These are phyloP conservation scores for Tuber calosporum DNA, from an alignment of 495 filamentous ascomycete species.

Conservation along the genomic window DNA sequence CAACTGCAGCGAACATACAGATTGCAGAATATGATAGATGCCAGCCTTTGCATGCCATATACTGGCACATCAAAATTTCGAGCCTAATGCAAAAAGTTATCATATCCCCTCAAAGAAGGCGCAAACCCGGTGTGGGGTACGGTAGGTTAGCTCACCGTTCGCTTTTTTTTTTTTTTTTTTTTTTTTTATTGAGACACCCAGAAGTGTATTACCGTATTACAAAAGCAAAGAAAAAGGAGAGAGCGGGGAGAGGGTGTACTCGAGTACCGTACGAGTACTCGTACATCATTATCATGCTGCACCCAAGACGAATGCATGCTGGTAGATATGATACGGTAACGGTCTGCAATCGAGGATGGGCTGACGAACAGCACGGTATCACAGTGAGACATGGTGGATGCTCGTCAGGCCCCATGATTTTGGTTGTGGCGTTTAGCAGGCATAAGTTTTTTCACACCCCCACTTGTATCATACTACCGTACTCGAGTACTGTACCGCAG, in stretches of 20 bases:
- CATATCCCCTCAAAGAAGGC: not conserved
- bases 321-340: too few relatives aligned
- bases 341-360: too few relatives aligned
- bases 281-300: too few relatives aligned
- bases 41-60: not conserved
- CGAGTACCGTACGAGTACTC: too few relatives aligned
- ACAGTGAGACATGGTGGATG: not conserved
- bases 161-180: too few relatives aligned
- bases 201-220: not conserved
- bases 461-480: too few relatives aligned
- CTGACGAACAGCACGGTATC: not conserved
- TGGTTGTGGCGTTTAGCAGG: not conserved
- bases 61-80: not conserved
- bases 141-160: not conserved
- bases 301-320: too few relatives aligned
- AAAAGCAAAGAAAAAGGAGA: not conserved
- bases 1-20: not conserved
- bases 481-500: too few relatives aligned
- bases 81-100: not conserved
- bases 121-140: not conserved
- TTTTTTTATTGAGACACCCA: not conserved
- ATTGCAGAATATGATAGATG: not conserved
- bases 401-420: not conserved
- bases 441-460: not conserved
- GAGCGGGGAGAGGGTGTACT: not conserved